Evolutionary conservation across 2,329 filamentous ascomycete species (phyloP), one percentile per base, ranked within the genome.

Genomic region (Xylariaceae sp.): DNA sequence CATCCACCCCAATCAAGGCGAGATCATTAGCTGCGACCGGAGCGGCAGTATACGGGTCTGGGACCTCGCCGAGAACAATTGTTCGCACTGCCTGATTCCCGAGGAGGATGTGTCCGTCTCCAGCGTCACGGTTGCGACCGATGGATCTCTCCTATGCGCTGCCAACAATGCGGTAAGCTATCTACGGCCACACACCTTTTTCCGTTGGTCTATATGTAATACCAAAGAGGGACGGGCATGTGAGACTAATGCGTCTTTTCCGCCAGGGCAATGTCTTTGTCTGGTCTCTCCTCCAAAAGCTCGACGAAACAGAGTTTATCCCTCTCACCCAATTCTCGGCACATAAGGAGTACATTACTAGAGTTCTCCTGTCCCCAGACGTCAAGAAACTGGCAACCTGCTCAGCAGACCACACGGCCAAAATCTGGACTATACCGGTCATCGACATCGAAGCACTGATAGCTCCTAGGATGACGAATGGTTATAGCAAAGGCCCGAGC

Each of bases 1-100:
- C n/a, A 99, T 99, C 53, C 94, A 99, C 70, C 94, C 94, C 0
- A 99, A 99, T 68, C 94, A 99, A 75, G 94, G 92, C 56, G 94
- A 99, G 75, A 87, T 99, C 57, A 96, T 99, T 67, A 95, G 89
- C 70, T 96, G 92, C 70, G 94, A 99, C 70, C 85, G 92, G 32
- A 86, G 88, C 45, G 94, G 94, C 45, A 95, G 91, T 70, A 90
- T 99, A 56, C 80, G 92, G 39, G 88, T 99, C 59, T 99, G 94
- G 94, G 94, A 99, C 67, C 73, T 99, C 53, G 91, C 91, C 8
- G 92, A 97, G 79, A 97, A 96, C 69, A 95, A 91, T 66, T 99
- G 94, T 76, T 92, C 89, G 0, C 92, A 97, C 71, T 89, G 97
- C 73, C 80, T 99, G 60, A 95, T 96, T 44, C 94, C 94, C 0